Evolutionary conservation across 106 monocot species (phyloP).

Genomic region (Allium sativum): DNA sequence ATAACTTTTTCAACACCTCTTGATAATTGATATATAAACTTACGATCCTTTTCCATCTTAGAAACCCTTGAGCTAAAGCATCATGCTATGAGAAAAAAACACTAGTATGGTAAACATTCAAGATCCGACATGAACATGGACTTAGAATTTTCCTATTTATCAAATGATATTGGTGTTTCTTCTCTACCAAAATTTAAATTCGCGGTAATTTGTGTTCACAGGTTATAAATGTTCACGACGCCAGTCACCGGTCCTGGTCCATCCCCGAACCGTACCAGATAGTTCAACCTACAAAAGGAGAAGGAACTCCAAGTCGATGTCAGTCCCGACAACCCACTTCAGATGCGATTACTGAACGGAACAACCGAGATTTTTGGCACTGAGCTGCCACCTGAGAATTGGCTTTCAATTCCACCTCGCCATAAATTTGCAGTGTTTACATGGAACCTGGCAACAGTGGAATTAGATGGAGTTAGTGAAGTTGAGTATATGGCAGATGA

Average conservation of each 20-base stretch:
- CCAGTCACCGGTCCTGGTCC: constrained; percentile 1
- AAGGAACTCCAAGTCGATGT: constrained; percentile 82
- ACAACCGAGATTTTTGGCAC: constrained; percentile 91
- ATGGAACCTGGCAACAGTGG: constrained; percentile 78
- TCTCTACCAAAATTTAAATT: background rate
- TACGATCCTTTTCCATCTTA: no score
- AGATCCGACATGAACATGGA: no score
- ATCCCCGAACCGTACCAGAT: constrained; percentile 4
- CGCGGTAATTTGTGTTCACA: background rate
- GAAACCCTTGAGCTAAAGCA: no score
- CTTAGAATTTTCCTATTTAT: no score
- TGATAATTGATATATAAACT: no score
- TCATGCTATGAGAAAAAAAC: no score
- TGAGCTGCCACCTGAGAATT: constrained; percentile 75
- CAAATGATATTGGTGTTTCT: background rate
- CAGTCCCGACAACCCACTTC: constrained; percentile 39
- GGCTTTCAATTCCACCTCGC: constrained; percentile 66
- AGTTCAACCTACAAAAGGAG: constrained; percentile 63
- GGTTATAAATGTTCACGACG: background rate
- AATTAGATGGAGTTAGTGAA: constrained; percentile 73
- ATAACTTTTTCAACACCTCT: no score
- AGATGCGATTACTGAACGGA: constrained; percentile 61
- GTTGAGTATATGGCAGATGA: constrained; percentile 93
- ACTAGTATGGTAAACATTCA: no score
- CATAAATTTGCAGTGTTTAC: constrained; percentile 84